Evolutionary conservation across 2,329 filamentous ascomycete species (phyloP).

Genomic region (Trichoderma aggressivum): DNA sequence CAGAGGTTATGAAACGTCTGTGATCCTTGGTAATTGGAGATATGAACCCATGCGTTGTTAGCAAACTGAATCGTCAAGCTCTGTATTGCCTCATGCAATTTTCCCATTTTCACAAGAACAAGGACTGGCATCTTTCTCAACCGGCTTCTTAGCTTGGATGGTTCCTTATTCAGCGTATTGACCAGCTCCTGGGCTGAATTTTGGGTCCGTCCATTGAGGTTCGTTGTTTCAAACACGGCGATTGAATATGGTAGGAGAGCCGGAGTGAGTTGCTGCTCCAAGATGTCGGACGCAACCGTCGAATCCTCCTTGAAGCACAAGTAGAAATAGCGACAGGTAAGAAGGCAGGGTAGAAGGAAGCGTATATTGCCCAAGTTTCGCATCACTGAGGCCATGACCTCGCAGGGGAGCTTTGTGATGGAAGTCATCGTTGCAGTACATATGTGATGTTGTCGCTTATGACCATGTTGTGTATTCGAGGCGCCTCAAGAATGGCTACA

Average conservation of each 20-base stretch:
- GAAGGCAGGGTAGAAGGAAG: background rate
- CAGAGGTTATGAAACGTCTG: accelerated
- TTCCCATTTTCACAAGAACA: background rate
- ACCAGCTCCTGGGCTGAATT: background rate
- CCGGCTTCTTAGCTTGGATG: background rate
- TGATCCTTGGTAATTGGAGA: background rate
- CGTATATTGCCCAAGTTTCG: background rate
- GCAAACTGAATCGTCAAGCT: background rate
- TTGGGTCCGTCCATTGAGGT: background rate
- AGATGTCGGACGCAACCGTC: background rate
- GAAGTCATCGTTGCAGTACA: background rate
- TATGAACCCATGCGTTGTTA: background rate
- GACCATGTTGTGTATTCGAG: background rate
- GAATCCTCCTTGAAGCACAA: background rate
- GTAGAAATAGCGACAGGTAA: background rate
- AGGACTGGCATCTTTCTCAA: background rate
- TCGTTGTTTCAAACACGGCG: background rate
- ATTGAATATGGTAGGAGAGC: background rate
- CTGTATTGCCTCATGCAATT: background rate
- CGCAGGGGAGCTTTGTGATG: background rate
- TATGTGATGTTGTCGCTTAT: background rate
- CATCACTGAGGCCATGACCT: background rate
- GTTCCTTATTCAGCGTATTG: background rate
- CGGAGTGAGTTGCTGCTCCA: background rate
- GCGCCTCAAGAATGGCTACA: background rate